Evolutionary conservation across 2,329 filamentous ascomycete species (phyloP).

Genomic region (Ophiostoma quercus): DNA sequence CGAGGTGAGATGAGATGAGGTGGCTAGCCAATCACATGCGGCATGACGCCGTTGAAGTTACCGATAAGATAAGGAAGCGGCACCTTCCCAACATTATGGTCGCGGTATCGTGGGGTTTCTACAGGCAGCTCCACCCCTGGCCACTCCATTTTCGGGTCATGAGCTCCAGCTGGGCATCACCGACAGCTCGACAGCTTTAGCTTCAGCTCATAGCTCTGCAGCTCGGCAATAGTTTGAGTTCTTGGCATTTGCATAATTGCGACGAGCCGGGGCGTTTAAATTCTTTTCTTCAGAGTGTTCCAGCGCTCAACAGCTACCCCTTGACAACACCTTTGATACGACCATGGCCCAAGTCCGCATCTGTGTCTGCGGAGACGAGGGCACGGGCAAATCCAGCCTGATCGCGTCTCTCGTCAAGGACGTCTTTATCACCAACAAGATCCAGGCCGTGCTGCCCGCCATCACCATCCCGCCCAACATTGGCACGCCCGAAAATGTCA

Average conservation of each 20-base stretch:
- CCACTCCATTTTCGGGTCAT: conserved; percentile 15
- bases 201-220: background rate
- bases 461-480: conserved; percentile 92
- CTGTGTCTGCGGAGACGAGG: conserved; percentile 94
- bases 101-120: background rate
- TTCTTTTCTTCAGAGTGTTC: no score
- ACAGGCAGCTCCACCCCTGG: conserved; percentile 20
- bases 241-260: background rate
- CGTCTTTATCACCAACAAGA: conserved; percentile 91
- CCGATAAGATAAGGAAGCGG: background rate
- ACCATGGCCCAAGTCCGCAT: conserved; percentile 51
- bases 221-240: background rate
- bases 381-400: conserved; percentile 87
- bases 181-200: background rate
- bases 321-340: background rate
- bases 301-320: background rate
- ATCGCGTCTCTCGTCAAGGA: conserved; percentile 96
- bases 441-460: conserved; percentile 87
- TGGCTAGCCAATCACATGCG: background rate
- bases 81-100: background rate
- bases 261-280: background rate
- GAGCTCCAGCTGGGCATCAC: conserved; percentile 18
- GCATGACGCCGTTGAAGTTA: background rate
- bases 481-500: conserved; percentile 92
- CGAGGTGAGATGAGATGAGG: background rate